A percentile compares a stretch with the other conserved stretches of the same genome.
Conservation (phyloP, 2,329 filamentous ascomycete species). For the Colletotrichum zoysiae region DNA sequence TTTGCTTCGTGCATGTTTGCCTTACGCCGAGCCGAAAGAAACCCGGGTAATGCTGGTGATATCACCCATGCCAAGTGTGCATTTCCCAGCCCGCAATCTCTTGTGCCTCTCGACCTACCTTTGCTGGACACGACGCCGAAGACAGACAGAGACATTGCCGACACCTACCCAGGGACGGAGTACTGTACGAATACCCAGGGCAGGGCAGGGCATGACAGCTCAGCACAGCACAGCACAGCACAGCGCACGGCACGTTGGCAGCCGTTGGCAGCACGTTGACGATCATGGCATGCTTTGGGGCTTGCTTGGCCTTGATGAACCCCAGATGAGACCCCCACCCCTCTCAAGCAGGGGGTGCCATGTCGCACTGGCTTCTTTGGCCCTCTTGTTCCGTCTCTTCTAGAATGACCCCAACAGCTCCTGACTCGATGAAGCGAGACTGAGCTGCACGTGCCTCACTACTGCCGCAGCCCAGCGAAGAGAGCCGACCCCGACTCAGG, state of each 20-base stretch:
- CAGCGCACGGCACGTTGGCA: not conserved
- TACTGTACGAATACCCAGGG: too few relatives aligned
- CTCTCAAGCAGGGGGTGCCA: conserved; percentile 19
- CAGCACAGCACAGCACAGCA: too few relatives aligned
- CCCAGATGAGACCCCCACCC: conserved; percentile 28
- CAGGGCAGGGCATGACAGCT: too few relatives aligned
- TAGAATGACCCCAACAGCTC: conserved; percentile 8
- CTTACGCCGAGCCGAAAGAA: not conserved
- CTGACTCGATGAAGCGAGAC: conserved; percentile 18
- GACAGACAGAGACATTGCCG: too few relatives aligned
- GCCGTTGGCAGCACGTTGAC: conserved; percentile 1
- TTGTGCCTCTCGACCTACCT: not conserved
- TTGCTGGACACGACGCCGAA: not conserved
- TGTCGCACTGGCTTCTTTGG: conserved; percentile 8
- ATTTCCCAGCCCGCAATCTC: not conserved
- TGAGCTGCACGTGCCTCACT: conserved; percentile 10
- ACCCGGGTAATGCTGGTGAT: not conserved
- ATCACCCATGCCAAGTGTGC: not conserved
- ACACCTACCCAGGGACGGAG: too few relatives aligned
- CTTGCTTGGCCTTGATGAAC: conserved; percentile 11
- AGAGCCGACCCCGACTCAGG: not conserved
- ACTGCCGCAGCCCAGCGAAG: not conserved
- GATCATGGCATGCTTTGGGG: conserved; percentile 35
- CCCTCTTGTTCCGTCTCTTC: conserved; percentile 31
- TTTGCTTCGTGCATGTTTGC: not conserved